These are phyloP conservation scores for Phytomonas sp. DNA, from an alignment of 208 protist genomes.

Conservation along the genomic window DNA sequence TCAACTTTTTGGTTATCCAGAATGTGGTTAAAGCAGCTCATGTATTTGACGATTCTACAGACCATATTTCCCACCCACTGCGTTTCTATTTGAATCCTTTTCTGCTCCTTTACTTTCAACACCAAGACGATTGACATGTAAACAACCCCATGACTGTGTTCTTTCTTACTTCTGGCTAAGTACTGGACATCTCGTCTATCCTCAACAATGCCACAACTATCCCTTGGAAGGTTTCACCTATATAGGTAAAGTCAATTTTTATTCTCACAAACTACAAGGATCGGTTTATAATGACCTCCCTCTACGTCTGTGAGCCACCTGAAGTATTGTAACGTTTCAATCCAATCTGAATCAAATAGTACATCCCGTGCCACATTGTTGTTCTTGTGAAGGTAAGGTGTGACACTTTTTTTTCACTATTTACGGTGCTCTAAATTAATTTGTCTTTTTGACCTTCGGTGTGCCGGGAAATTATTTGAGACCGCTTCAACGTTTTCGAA, in stretches of 20 bases:
- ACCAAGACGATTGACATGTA: conserved; percentile 57
- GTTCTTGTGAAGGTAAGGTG: neutral
- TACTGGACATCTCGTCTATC: conserved; percentile 82
- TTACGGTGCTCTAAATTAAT: conserved; percentile 5
- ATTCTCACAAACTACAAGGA: conserved; percentile 86
- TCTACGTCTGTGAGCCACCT: conserved; percentile 39
- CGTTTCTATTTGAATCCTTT: conserved; percentile 88
- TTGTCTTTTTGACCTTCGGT: conserved; percentile 7
- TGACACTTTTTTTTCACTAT: neutral
- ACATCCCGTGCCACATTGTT: neutral
- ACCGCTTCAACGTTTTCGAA: neutral
- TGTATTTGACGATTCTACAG: conserved; percentile 64
- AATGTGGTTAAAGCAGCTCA: conserved; percentile 48
- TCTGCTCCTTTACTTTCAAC: conserved; percentile 59
- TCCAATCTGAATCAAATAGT: neutral
- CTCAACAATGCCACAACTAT: conserved; percentile 74
- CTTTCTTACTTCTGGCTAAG: conserved; percentile 49
- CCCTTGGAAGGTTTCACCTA: conserved; percentile 76
- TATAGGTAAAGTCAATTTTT: conserved; percentile 72
- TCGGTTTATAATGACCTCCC: conserved; percentile 79
- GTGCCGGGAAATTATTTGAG: neutral
- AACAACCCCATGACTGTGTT: conserved; percentile 65
- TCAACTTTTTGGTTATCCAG: conserved; percentile 57
- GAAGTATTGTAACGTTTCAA: neutral
- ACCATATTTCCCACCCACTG: conserved; percentile 64